Evolutionary conservation across 495 filamentous ascomycete genomes (phyloP), one percentile per base, ranked within the genome.

Genomic region (Xanthoparmelia taractica): DNA sequence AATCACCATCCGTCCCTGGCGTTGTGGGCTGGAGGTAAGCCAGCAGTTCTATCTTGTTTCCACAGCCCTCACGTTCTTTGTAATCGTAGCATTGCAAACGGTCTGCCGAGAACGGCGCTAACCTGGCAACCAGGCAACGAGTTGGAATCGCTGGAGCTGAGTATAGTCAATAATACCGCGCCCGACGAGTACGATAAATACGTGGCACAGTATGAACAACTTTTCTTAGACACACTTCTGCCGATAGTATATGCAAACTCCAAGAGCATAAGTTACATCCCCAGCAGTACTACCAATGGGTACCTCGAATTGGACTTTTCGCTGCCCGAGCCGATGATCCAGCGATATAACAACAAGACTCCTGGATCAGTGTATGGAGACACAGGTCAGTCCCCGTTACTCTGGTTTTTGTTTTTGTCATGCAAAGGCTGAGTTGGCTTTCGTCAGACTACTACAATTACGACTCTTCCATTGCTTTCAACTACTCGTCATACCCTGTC

Each of bases 1-100:
- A 87, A 87, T 65, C 84, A 88, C 64, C 86, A 88, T 68, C 85
- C 86, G 41, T 86, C 83, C 0, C 70, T 89, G n/a, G 85, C 84
- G 1, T 68, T 87, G 20, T 88, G 85, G 86, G 83, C 84, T 3
- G 85, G 84, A 29, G 82, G 65, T 66, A 58, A 18, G 64, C 48
- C n/a, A n/a, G n/a, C n/a, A n/a, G n/a, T n/a, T n/a, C n/a, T n/a
- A n/a, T n/a, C n/a, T n/a, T n/a, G n/a, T n/a, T n/a, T n/a, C n/a
- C n/a, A n/a, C n/a, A n/a, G n/a, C n/a, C n/a, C n/a, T n/a, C n/a
- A n/a, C n/a, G n/a, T n/a, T n/a, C n/a, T n/a, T n/a, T n/a, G n/a
- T n/a, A 15, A 15, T 50, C 17, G 18, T 25, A 58, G 6, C 33
- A 31, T 3, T 23, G 10, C 20, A 8, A 7, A 13, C 8, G 20